A percentile compares a stretch with the other conserved stretches of the same genome.
Conservation (phyloP, 2,329 filamentous ascomycete species). For the Tolypocladium nubicola region DNA sequence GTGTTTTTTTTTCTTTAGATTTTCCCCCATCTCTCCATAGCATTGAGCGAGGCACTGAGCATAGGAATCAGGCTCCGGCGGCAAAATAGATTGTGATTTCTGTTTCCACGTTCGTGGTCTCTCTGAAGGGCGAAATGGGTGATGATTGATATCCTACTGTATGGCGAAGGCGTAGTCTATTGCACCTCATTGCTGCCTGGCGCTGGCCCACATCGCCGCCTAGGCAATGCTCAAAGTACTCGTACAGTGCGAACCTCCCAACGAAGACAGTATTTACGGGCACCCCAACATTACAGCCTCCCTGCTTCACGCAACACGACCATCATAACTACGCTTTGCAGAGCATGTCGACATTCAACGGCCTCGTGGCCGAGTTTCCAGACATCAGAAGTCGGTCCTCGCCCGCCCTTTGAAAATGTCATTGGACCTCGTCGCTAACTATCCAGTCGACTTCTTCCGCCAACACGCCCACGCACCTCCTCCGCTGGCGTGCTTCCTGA, state of each 20-base stretch:
- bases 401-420: too few species aligned
- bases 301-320: neutral
- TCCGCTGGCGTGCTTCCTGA: slow-evolving; percentile 77
- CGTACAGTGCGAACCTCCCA: neutral
- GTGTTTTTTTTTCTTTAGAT: neutral
- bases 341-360: slow-evolving; percentile 68
- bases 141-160: neutral
- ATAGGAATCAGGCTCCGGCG: neutral
- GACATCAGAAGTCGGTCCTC: slow-evolving; percentile 53
- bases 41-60: neutral
- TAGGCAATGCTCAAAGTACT: neutral
- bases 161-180: too few species aligned
- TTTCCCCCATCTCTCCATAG: neutral
- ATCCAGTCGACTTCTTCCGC: slow-evolving; percentile 71
- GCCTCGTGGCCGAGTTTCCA: slow-evolving; percentile 65
- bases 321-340: neutral
- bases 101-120: neutral
- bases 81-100: neutral
- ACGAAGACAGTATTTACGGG: neutral
- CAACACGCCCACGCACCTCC: slow-evolving; percentile 38
- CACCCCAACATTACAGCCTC: too few species aligned
- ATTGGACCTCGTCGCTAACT: slow-evolving; percentile 1
- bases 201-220: neutral
- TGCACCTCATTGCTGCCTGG: neutral
- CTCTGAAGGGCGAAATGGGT: too few species aligned